These are phyloP conservation scores for Conticribra weissflogii DNA, from an alignment of 108 stramenopile species.

Conservation along the genomic window DNA sequence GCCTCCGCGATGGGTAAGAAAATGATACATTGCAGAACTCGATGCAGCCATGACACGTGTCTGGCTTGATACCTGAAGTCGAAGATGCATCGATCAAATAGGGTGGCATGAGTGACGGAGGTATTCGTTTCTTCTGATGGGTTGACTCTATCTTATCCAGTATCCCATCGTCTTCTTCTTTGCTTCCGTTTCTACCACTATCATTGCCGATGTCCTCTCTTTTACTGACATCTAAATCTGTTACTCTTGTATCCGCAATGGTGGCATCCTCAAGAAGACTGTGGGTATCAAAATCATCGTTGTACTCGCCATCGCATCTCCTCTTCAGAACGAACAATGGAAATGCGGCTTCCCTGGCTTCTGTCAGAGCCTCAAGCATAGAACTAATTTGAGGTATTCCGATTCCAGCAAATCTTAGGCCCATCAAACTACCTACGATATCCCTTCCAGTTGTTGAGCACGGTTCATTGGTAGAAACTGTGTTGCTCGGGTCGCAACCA, in stretches of 20 bases:
- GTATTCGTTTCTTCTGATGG: neutral
- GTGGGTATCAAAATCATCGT: slow-evolving; percentile 7
- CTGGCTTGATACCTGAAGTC: slow-evolving; percentile 39
- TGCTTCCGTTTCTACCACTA: neutral
- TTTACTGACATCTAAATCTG: neutral
- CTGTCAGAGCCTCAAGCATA: slow-evolving; percentile 45
- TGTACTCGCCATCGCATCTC: slow-evolving; percentile 8
- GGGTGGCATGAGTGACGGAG: slow-evolving; percentile 31
- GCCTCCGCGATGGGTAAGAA: slow-evolving; percentile 55
- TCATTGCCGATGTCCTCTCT: neutral
- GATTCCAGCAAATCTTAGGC: slow-evolving; percentile 47
- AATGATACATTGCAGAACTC: slow-evolving; percentile 52
- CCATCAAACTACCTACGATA: slow-evolving; percentile 60
- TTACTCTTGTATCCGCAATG: neutral
- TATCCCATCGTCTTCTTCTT: neutral
- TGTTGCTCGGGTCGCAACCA: slow-evolving; percentile 68
- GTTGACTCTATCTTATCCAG: neutral
- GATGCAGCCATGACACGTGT: slow-evolving; percentile 43
- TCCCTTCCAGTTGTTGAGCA: slow-evolving; percentile 46
- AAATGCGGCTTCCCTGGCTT: slow-evolving; percentile 50
- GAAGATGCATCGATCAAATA: slow-evolving; percentile 67
- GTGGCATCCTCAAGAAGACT: neutral
- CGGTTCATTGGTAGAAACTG: slow-evolving; percentile 27
- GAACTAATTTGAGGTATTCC: slow-evolving; percentile 56
- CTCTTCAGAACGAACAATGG: slow-evolving; percentile 49